Evolutionary conservation across 2,329 filamentous ascomycete genomes (phyloP).

Genomic region (Neofusicoccum ribis): DNA sequence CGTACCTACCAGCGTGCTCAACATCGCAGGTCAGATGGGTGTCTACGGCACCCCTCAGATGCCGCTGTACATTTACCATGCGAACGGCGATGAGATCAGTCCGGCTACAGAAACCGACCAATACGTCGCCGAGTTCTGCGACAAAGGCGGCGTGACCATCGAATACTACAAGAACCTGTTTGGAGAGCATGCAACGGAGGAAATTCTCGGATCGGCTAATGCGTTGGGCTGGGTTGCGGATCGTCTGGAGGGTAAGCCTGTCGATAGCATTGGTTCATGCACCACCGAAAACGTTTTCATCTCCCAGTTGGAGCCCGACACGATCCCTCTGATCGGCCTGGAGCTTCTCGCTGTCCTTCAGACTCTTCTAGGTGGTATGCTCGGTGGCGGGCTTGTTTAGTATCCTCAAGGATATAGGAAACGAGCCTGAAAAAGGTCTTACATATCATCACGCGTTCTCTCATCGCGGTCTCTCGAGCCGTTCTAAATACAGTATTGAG

Average conservation of each 20-base stretch:
- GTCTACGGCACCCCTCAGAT: slow-evolving; percentile 25
- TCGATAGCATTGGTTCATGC: not conserved
- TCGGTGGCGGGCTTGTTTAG: not conserved
- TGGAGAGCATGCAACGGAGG: slow-evolving; percentile 28
- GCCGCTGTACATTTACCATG: slow-evolving; percentile 35
- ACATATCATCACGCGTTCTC: too few species aligned
- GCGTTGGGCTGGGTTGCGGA: slow-evolving; percentile 24
- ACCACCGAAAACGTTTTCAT: not conserved
- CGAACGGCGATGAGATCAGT: slow-evolving; percentile 33
- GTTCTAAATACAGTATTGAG: too few species aligned
- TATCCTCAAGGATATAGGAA: too few species aligned
- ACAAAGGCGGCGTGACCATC: slow-evolving; percentile 23
- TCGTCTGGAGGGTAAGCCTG: not conserved
- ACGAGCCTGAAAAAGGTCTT: too few species aligned
- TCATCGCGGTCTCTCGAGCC: too few species aligned
- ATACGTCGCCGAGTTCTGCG: slow-evolving; percentile 29
- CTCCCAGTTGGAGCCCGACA: not conserved
- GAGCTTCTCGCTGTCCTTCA: not conserved
- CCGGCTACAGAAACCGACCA: slow-evolving; percentile 30
- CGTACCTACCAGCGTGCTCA: slow-evolving; percentile 10
- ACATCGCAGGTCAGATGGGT: slow-evolving; percentile 20
- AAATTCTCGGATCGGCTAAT: slow-evolving; percentile 20
- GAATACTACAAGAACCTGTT: slow-evolving; percentile 31
- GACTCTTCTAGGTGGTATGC: not conserved
- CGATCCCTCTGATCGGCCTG: not conserved